Conservation (phyloP, 805 yeast species). For the Nakazawaea sp. region DNA sequence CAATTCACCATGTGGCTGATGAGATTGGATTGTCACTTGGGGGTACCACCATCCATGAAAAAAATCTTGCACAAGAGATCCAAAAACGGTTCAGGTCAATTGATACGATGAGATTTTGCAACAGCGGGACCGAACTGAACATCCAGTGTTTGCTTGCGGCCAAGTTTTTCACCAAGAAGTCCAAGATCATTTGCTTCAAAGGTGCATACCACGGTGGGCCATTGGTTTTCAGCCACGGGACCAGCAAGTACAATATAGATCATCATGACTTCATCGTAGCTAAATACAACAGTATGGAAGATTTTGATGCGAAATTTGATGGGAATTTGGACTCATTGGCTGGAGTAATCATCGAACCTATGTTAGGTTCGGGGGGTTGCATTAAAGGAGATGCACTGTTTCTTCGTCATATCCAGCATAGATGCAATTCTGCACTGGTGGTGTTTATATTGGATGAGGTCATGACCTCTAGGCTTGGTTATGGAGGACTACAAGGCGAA, state of each 20-base stretch:
- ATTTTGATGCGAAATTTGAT: constrained; percentile 3
- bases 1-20: constrained; percentile 7
- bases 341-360: constrained; percentile 13
- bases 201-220: constrained; percentile 14
- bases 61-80: constrained; percentile 8
- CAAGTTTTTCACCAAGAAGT: constrained; percentile 10
- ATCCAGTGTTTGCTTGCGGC: constrained; percentile 12
- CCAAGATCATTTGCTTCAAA: constrained; percentile 10
- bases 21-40: constrained; percentile 12
- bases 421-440: constrained; percentile 6
- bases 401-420: constrained; percentile 8
- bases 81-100: constrained; percentile 8
- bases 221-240: constrained; percentile 8
- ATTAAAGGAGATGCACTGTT: constrained; percentile 8
- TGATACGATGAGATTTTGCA: constrained; percentile 12
- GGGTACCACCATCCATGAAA: constrained; percentile 9
- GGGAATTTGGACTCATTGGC: constrained; percentile 6
- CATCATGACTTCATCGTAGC: constrained; percentile 6
- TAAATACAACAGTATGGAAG: constrained; percentile 9
- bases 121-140: constrained; percentile 14
- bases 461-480: constrained; percentile 13
- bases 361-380: constrained; percentile 14
- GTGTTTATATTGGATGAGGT: constrained; percentile 14
- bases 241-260: constrained; percentile 3
- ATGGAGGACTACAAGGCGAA: constrained; percentile 11